Conservation (phyloP, 2,329 filamentous ascomycete species). For the Penicillium sp. region DNA sequence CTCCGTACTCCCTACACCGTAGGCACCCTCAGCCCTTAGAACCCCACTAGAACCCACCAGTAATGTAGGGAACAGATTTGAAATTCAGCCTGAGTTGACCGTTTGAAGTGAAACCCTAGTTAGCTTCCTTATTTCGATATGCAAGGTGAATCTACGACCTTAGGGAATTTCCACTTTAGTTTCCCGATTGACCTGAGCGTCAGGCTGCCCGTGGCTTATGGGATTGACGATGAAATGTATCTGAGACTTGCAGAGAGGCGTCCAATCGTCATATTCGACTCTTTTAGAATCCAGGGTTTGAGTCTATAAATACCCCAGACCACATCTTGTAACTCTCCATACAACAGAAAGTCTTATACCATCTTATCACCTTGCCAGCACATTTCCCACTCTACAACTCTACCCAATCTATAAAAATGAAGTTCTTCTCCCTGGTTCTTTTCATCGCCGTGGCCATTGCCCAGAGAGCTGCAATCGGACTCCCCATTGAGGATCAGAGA, state of each 20-base stretch:
- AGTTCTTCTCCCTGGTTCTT: conserved; percentile 18
- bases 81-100: neutral
- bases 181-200: conserved; percentile 4
- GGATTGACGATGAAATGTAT: neutral
- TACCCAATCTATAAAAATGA: conserved; percentile 19
- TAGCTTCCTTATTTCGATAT: neutral
- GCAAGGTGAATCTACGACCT: conserved; percentile 5
- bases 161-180: neutral
- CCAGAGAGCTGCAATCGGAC: conserved; percentile 27
- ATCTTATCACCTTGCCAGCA: neutral
- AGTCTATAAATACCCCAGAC: conserved; percentile 1
- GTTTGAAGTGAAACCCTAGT: neutral
- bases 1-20: too few relatives aligned
- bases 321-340: neutral
- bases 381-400: neutral
- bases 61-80: neutral
- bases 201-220: neutral
- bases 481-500: conserved; percentile 18
- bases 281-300: neutral
- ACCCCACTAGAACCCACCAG: neutral
- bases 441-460: conserved; percentile 26
- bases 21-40: neutral
- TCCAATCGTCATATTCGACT: neutral
- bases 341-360: neutral
- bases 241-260: conserved; percentile 1